Evolutionary conservation across 1,139 yeast species (phyloP).

Genomic region (Candida gigantensis): DNA sequence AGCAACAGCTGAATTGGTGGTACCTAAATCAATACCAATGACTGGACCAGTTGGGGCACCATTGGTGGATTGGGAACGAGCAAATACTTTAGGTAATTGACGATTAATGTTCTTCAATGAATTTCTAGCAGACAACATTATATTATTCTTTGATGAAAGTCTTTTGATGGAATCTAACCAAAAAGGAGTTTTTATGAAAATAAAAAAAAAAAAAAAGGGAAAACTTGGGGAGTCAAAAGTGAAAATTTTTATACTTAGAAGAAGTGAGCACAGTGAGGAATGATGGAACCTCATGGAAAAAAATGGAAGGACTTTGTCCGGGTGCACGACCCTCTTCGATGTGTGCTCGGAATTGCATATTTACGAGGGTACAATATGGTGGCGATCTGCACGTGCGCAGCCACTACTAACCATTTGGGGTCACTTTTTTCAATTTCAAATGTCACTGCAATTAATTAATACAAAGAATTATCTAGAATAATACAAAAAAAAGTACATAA

Average conservation of each 20-base stretch:
- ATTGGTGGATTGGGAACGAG: conserved; percentile 54
- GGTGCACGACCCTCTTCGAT: conserved; percentile 3
- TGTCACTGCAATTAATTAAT: too few relatives aligned
- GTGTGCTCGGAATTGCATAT: too few relatives aligned
- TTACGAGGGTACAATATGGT: too few relatives aligned
- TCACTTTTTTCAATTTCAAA: too few relatives aligned
- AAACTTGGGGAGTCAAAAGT: conserved; percentile 12
- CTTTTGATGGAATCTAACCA: background rate
- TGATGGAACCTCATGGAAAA: conserved; percentile 9
- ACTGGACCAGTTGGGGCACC: conserved; percentile 72
- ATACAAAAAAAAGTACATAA: too few relatives aligned
- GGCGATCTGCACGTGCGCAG: too few relatives aligned
- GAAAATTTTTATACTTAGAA: conserved; percentile 7
- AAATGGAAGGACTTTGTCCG: conserved; percentile 2
- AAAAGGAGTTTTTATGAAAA: conserved; percentile 1
- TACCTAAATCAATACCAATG: conserved; percentile 98
- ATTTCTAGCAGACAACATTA: conserved; percentile 50
- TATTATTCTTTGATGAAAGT: conserved; percentile 21
- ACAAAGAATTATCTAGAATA: too few relatives aligned
- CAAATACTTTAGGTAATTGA: conserved; percentile 37
- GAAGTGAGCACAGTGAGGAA: background rate
- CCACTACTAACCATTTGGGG: too few relatives aligned
- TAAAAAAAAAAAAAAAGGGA: conserved; percentile 8
- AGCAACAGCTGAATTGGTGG: conserved; percentile 99
- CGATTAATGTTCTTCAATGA: conserved; percentile 42